Evolutionary conservation across 768 basidiomycete genomes (phyloP).

Genomic region (Cystofilobasidium bisporidii): DNA sequence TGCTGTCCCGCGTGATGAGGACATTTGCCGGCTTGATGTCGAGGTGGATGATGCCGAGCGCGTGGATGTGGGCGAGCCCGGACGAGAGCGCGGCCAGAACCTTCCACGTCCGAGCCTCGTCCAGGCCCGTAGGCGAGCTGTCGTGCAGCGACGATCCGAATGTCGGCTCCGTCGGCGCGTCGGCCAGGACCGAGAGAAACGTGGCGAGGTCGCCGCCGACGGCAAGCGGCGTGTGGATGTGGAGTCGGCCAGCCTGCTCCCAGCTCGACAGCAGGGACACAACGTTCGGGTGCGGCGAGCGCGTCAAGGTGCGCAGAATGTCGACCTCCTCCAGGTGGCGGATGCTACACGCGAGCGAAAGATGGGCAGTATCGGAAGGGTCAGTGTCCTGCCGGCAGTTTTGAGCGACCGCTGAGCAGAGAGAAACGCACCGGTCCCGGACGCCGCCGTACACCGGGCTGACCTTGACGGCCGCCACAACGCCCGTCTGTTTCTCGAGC

Average conservation of each 20-base stretch:
- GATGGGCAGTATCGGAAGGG: no score
- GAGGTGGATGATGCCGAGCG: conserved; percentile 77
- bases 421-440: conserved; percentile 11
- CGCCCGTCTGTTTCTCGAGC: conserved; percentile 1
- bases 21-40: conserved; percentile 97
- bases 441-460: conserved; percentile 5
- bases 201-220: conserved; percentile 79
- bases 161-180: background rate
- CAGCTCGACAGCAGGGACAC: conserved; percentile 84
- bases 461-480: conserved; percentile 17
- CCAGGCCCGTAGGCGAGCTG: conserved; percentile 45
- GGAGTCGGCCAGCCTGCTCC: conserved; percentile 60
- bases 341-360: conserved; percentile 31
- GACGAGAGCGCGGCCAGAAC: conserved; percentile 70
- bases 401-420: no score
- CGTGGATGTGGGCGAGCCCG: conserved; percentile 81
- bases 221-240: conserved; percentile 89
- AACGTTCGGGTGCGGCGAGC: conserved; percentile 51
- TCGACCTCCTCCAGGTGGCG: conserved; percentile 91
- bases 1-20: conserved; percentile 73
- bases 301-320: conserved; percentile 62
- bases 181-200: conserved; percentile 56
- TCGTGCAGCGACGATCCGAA: background rate
- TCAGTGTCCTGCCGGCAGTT: no score
- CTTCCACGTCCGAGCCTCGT: conserved; percentile 93